Evolutionary conservation across 2,329 filamentous ascomycete species (phyloP).

Genomic region (Trichoderma sp.): DNA sequence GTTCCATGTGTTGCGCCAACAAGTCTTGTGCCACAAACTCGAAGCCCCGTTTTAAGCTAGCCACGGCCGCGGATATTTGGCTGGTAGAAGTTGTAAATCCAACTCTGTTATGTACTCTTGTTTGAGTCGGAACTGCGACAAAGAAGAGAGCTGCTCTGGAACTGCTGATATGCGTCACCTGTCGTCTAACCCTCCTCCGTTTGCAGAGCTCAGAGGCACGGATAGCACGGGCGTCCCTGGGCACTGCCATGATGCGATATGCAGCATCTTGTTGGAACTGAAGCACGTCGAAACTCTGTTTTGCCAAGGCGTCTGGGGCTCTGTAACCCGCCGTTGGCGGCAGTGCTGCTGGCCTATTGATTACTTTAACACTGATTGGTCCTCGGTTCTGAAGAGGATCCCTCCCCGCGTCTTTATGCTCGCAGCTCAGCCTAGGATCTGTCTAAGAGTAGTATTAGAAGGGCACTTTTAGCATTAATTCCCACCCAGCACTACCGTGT

Average conservation of each 20-base stretch:
- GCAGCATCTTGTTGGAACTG: not conserved
- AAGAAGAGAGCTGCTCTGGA: not conserved
- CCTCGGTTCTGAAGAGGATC: not conserved
- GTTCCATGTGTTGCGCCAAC: not conserved
- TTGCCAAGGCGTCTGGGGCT: slow-evolving; percentile 3
- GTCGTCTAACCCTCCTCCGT: not conserved
- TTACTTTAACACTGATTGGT: not conserved
- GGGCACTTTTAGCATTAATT: not conserved
- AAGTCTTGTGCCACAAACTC: slow-evolving; percentile 5
- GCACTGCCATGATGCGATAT: not conserved
- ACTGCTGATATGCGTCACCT: not conserved
- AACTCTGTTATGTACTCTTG: not conserved
- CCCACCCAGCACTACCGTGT: not conserved
- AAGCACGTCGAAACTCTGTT: slow-evolving; percentile 16
- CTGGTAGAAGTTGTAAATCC: not conserved
- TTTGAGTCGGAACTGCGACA: not conserved
- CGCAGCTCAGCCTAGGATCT: not conserved
- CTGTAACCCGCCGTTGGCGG: not conserved
- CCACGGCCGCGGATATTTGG: not conserved
- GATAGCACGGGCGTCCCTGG: not conserved
- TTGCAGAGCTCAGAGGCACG: not conserved
- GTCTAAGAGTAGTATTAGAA: not conserved
- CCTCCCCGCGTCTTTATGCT: not conserved
- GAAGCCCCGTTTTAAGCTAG: not conserved
- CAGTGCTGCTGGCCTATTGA: not conserved